Evolutionary conservation across 306 rosid species (phyloP).

Genomic region (Prosopis cineraria): DNA sequence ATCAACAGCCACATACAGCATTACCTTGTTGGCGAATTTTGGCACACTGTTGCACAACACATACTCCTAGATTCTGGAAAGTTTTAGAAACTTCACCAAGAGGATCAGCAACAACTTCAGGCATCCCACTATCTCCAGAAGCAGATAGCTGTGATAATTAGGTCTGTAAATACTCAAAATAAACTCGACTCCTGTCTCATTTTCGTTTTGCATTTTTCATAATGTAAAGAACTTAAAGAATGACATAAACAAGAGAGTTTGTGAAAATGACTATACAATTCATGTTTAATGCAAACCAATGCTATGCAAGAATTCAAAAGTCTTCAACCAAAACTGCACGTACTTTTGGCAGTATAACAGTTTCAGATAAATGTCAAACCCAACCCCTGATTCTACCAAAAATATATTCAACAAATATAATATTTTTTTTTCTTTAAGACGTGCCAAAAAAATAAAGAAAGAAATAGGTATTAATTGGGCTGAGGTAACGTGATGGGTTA

Average conservation of each 20-base stretch:
- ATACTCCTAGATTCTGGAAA: constrained; percentile 85
- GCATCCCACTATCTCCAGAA: constrained; percentile 95
- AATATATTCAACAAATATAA: background rate
- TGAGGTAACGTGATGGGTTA: background rate
- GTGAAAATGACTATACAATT: background rate
- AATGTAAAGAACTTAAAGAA: background rate
- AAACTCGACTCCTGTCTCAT: constrained; percentile 24
- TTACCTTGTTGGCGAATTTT: constrained; percentile 98
- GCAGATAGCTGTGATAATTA: constrained; percentile 71
- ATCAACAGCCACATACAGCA: constrained; percentile 20
- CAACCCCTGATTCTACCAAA: background rate
- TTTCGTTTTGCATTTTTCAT: constrained; percentile 24
- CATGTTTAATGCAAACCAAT: constrained; percentile 20
- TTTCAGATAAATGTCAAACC: constrained; percentile 5
- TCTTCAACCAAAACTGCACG: background rate
- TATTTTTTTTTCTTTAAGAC: background rate
- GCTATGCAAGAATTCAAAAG: constrained; percentile 5
- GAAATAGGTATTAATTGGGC: background rate
- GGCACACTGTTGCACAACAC: constrained; percentile 97
- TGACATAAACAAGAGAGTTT: constrained; percentile 9
- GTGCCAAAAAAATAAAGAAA: background rate
- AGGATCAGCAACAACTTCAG: constrained; percentile 96
- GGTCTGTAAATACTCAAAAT: constrained; percentile 8
- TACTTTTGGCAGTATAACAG: background rate
- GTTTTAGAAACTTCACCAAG: constrained; percentile 81